These are phyloP conservation scores for Parascedosporium putredinis DNA, from an alignment of 2,329 filamentous ascomycete genomes.

Conservation along the genomic window DNA sequence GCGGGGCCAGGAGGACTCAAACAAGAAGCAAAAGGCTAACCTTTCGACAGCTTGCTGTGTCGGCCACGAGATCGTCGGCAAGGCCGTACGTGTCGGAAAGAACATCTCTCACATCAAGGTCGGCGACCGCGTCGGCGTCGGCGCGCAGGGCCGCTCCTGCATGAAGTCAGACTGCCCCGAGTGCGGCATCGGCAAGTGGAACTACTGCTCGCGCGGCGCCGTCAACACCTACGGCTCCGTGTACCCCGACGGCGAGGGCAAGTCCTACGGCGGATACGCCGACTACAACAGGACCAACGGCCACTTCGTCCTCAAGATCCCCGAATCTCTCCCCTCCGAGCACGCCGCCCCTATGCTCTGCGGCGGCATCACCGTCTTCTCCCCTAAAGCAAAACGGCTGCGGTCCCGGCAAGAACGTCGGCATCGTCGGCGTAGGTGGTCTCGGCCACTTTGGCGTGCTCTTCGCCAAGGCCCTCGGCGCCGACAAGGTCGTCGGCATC, in stretches of 20 bases:
- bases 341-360: conserved; percentile 56
- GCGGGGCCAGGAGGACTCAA: neutral
- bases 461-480: conserved; percentile 56
- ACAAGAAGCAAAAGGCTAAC: conserved; percentile 10
- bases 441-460: conserved; percentile 59
- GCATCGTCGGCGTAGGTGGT: conserved; percentile 57
- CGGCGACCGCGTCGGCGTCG: conserved; percentile 54
- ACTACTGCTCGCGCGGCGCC: conserved; percentile 27
- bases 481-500: conserved; percentile 51
- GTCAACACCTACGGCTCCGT: conserved; percentile 43
- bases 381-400: conserved; percentile 53
- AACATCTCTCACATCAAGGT: conserved; percentile 39
- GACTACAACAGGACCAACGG: conserved; percentile 23
- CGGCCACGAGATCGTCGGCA: conserved; percentile 57
- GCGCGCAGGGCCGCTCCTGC: conserved; percentile 49
- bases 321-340: conserved; percentile 28
- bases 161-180: conserved; percentile 30
- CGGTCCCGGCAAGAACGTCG: conserved; percentile 57
- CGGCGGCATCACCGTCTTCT: conserved; percentile 58
- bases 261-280: conserved; percentile 37
- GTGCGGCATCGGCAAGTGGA: conserved; percentile 28
- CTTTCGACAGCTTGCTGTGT: conserved; percentile 35
- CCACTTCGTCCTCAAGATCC: conserved; percentile 40
- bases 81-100: conserved; percentile 41
- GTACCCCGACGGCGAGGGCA: conserved; percentile 35